Conservation (phyloP, 805 yeast genomes). For the Grigorovia yakushimaensis region DNA sequence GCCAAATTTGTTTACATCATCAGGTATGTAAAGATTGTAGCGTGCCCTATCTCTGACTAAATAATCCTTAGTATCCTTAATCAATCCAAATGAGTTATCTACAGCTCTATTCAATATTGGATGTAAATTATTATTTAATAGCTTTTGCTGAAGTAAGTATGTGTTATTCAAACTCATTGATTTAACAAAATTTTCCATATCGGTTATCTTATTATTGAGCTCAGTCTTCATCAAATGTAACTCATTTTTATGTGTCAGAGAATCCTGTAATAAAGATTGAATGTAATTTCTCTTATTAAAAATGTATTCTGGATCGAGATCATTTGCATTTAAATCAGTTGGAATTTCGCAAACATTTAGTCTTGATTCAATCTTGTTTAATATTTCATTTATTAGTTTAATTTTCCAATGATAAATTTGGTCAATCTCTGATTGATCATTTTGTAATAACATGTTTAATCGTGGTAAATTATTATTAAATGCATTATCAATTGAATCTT, state of each 20-base stretch:
- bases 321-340: slow-evolving; percentile 14
- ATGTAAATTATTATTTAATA: slow-evolving; percentile 17
- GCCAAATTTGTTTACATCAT: not conserved
- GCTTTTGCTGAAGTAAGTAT: slow-evolving; percentile 12
- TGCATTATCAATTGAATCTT: slow-evolving; percentile 15
- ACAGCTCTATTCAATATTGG: slow-evolving; percentile 23
- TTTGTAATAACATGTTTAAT: slow-evolving; percentile 9
- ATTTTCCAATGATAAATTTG: slow-evolving; percentile 13
- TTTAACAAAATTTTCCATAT: slow-evolving; percentile 6
- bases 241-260: slow-evolving; percentile 14
- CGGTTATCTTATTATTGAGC: slow-evolving; percentile 14
- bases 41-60: not conserved
- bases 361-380: slow-evolving; percentile 16
- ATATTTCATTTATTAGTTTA: slow-evolving; percentile 16
- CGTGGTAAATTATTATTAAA: slow-evolving; percentile 17
- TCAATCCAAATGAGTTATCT: slow-evolving; percentile 21
- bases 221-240: slow-evolving; percentile 16
- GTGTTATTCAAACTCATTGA: slow-evolving; percentile 8
- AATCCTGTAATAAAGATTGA: slow-evolving; percentile 14
- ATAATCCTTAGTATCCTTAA: not conserved
- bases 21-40: not conserved
- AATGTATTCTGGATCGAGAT: slow-evolving; percentile 24
- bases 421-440: slow-evolving; percentile 9
- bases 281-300: slow-evolving; percentile 24
- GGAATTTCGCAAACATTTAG: slow-evolving; percentile 20